Evolutionary conservation across 805 yeast species (phyloP).

Genomic region (Ogataea nitratoaversa): DNA sequence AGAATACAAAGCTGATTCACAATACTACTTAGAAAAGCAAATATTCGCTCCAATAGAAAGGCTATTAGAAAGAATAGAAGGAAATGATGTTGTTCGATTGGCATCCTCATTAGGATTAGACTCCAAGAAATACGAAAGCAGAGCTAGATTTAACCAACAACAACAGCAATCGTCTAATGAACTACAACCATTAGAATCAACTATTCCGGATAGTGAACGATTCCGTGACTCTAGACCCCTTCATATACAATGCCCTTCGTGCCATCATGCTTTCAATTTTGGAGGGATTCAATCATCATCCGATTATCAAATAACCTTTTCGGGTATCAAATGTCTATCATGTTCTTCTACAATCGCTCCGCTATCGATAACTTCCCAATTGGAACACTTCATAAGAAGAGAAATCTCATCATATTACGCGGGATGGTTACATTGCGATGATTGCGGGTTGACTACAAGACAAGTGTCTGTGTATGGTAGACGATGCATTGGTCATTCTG

Average conservation of each 20-base stretch:
- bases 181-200: slow-evolving; percentile 74
- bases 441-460: slow-evolving; percentile 77
- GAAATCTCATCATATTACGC: slow-evolving; percentile 76
- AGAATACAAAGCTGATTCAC: slow-evolving; percentile 63
- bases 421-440: slow-evolving; percentile 86
- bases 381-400: slow-evolving; percentile 67
- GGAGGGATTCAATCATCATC: slow-evolving; percentile 70
- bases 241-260: slow-evolving; percentile 50
- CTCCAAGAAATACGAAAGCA: slow-evolving; percentile 51
- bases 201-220: slow-evolving; percentile 75
- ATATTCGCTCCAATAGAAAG: slow-evolving; percentile 88
- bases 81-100: slow-evolving; percentile 74
- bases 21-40: slow-evolving; percentile 82
- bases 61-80: slow-evolving; percentile 78
- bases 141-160: slow-evolving; percentile 37
- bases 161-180: slow-evolving; percentile 31
- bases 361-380: slow-evolving; percentile 60
- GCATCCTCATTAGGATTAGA: slow-evolving; percentile 80
- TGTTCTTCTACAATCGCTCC: slow-evolving; percentile 53
- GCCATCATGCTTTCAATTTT: slow-evolving; percentile 58
- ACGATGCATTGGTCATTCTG: slow-evolving; percentile 68
- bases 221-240: slow-evolving; percentile 63
- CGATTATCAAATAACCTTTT: slow-evolving; percentile 55
- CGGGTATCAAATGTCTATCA: slow-evolving; percentile 66
- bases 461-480: slow-evolving; percentile 88